Evolutionary conservation across 768 basidiomycete species (phyloP), one percentile per base, ranked within the genome.

Genomic region (Podaxis sp.): DNA sequence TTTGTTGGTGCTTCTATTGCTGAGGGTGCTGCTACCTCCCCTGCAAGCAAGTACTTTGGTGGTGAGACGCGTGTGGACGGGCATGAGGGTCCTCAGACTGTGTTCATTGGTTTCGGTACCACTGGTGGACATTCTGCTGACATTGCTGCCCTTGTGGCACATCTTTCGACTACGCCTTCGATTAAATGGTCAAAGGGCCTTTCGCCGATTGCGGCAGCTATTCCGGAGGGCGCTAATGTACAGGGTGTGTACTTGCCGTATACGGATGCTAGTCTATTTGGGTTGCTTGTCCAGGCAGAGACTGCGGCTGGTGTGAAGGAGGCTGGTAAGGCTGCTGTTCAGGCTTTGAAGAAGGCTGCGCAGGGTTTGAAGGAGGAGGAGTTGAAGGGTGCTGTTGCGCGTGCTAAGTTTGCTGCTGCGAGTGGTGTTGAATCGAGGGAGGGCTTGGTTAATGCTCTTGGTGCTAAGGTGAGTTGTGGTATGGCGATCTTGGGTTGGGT

Each of bases 91-190:
- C 87, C 84, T 13, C 87, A 92, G 71, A 92, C 93, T 10, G 78
- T 95, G 52, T 91, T 98, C 75, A 84, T 98, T 71, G 96, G 95
- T 6, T 94, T 89, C 70, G 96, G 96, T 33, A 77, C 83, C n/a
- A 74, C 89, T 37, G 81, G 85, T 13, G 77, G 84, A 4, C 81
- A 89, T 41, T 75, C 85, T 4, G 78, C 92, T 2, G 92, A 89
- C 66, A 82, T 94, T 64, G 87, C 92, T 52, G 87, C 91, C 48
- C 88, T 99, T 57, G 82, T 87, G 24, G 85, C 91, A 40, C 84
- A 95, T 69, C 79, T 98, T 67, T 91, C 93, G 50, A 88, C 95
- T 13, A 77, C 82, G 22, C 81, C 90, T 7, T 84, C 91, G 38
- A 80, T 98, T 72, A 98, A 98, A 76, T 99, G 96, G 96, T 84